Evolutionary conservation across 495 filamentous ascomycete species (phyloP).

Genomic region (Pseudevernia furfuracea): DNA sequence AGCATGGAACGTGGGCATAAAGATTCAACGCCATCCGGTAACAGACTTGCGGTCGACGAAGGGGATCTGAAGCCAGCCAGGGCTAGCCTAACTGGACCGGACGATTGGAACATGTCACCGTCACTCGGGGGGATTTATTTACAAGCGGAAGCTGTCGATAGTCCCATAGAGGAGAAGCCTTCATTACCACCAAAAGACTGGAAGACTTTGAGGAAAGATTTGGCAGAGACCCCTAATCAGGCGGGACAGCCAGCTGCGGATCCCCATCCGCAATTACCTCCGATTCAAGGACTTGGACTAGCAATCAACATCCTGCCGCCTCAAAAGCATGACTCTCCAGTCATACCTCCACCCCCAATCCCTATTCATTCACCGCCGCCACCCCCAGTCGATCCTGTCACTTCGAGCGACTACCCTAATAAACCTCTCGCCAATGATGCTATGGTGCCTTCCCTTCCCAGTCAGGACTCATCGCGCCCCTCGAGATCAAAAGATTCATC

Average conservation of each 20-base stretch:
- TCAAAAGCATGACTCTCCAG: slow-evolving; percentile 28
- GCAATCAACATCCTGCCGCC: slow-evolving; percentile 35
- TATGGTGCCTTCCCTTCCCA: slow-evolving; percentile 52
- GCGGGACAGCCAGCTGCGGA: slow-evolving; percentile 10
- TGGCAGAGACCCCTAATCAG: slow-evolving; percentile 9
- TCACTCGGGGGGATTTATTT: slow-evolving; percentile 45
- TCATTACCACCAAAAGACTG: slow-evolving; percentile 28
- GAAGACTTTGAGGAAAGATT: slow-evolving; percentile 9
- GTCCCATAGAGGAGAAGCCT: slow-evolving; percentile 27
- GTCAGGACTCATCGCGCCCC: slow-evolving; percentile 32
- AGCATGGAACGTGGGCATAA: slow-evolving; percentile 5
- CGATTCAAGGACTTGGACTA: slow-evolving; percentile 30
- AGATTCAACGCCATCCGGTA: slow-evolving; percentile 12
- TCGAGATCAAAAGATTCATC: slow-evolving; percentile 30
- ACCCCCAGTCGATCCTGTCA: slow-evolving; percentile 29
- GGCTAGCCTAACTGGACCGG: slow-evolving; percentile 41
- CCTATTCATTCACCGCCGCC: slow-evolving; percentile 35
- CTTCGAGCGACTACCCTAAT: slow-evolving; percentile 31
- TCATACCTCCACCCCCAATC: slow-evolving; percentile 33
- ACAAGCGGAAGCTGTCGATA: slow-evolving; percentile 42
- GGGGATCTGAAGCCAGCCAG: slow-evolving; percentile 26
- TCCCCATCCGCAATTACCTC: slow-evolving; percentile 28
- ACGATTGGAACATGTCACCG: slow-evolving; percentile 50
- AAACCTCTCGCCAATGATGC: slow-evolving; percentile 34
- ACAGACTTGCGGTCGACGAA: slow-evolving; percentile 21